phyloP scores from a whole-genome alignment of 1,284 basidiomycete species.

The Takashimella koratensis region DNA sequence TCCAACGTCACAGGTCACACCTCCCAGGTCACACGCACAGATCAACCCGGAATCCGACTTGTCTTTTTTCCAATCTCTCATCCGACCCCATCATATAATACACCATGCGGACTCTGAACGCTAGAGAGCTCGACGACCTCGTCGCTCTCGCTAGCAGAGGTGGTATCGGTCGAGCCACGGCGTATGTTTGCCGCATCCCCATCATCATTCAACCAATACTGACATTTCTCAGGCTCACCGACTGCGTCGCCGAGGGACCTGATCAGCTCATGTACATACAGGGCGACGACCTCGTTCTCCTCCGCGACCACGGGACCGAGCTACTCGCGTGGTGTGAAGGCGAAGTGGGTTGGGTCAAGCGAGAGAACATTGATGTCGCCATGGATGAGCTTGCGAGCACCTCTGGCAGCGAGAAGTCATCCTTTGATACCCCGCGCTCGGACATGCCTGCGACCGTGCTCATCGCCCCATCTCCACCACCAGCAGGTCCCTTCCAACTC shows the following conservation, averaged over 20 bases:
- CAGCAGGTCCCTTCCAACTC: background rate
- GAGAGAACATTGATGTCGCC: slow-evolving; percentile 26
- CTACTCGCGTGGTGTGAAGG: slow-evolving; percentile 79
- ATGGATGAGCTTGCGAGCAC: background rate
- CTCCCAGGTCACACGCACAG: no score
- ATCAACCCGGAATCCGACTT: background rate
- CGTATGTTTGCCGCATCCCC: slow-evolving; percentile 25
- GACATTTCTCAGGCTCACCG: slow-evolving; percentile 40
- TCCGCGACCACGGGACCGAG: slow-evolving; percentile 64
- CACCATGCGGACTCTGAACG: slow-evolving; percentile 28
- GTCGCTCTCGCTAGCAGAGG: slow-evolving; percentile 34
- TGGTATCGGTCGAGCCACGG: slow-evolving; percentile 36
- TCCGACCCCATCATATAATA: background rate
- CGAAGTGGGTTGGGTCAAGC: slow-evolving; percentile 77
- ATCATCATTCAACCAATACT: background rate
- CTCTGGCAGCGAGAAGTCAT: background rate
- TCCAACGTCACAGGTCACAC: no score
- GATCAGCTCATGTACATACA: slow-evolving; percentile 86
- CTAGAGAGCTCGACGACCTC: slow-evolving; percentile 38
- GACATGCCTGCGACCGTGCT: slow-evolving; percentile 14
- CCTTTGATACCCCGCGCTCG: background rate
- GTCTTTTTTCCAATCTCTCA: background rate
- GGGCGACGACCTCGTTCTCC: slow-evolving; percentile 72
- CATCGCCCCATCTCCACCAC: slow-evolving; percentile 25
- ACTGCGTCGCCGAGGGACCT: slow-evolving; percentile 70